Evolutionary conservation across 345 rosid species (phyloP).

Genomic region (Pistacia integerrima): DNA sequence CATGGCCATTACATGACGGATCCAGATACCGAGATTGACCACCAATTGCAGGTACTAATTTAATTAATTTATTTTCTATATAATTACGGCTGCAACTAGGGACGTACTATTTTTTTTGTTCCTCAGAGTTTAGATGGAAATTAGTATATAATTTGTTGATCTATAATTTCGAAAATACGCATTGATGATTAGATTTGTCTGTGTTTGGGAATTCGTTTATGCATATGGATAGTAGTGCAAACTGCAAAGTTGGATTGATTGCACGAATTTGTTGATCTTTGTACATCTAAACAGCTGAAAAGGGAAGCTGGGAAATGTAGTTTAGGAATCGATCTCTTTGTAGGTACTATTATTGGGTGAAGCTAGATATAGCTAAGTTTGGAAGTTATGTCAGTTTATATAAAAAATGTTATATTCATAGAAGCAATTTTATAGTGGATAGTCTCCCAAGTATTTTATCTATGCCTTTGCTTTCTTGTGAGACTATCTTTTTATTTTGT

Average conservation of each 20-base stretch:
- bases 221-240: background rate
- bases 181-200: background rate
- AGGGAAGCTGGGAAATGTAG: background rate
- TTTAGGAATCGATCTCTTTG: background rate
- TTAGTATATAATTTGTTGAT: background rate
- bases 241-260: background rate
- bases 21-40: conserved; percentile 90
- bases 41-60: conserved; percentile 72
- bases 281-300: background rate
- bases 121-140: background rate
- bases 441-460: background rate
- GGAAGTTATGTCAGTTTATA: background rate
- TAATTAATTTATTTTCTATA: background rate
- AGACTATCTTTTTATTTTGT: background rate
- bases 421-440: background rate
- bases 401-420: background rate
- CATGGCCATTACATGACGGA: conserved; percentile 94
- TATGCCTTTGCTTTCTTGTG: background rate
- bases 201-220: background rate
- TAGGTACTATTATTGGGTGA: background rate
- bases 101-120: background rate
- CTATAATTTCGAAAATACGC: background rate
- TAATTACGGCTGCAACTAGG: background rate
- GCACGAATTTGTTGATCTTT: background rate
- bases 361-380: background rate